Base-by-base conservation (phyloP, 441 rosid species). In the Erysimum pusillum region DNA sequence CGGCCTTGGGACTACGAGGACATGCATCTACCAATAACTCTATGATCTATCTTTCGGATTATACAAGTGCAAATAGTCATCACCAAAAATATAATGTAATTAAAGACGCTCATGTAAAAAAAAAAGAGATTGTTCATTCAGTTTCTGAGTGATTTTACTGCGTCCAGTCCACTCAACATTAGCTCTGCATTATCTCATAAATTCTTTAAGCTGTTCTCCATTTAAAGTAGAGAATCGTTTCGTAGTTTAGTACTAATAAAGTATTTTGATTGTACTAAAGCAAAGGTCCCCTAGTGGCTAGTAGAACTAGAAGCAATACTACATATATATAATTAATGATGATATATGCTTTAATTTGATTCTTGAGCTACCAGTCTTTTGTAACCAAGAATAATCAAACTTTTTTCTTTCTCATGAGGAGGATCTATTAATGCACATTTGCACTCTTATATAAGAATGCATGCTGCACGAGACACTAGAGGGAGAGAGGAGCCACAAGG, bases 391-490 rank as follows among this genome's bases (percentile, higher is more conserved):
- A 35, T 56, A 74, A 22, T 48, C 11, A 63, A 74, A 46, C 11
- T 31, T 58, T 22, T 36, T 15, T 10, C 10, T 51, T 61, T 61
- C 34, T 63, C 59, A 69, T 42, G 64, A 69, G 38, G 64, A 69
- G 38, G 52, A 62, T 34, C 14, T 69, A 53, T 18, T 49, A 69
- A n/a, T n/a, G n/a, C n/a, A n/a, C n/a, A n/a, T n/a, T 38, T 34
- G 39, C 56, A n/a, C 5, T 46, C 56, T 49, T 20, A 61, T 42
- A 62, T 76, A 42, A 62, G 41, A 52, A 70, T 76, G 80, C 80
- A 77, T 77, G 80, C 20, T 54, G 62, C 71, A 77, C 67, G 32
- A 63, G 72, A 71, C 52, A 63, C 36, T 17, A 70, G 76, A 70
- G 67, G 45, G 65, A 44, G 58, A 64, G 63, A 69, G 52, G 64